These are phyloP conservation scores for Achaetomiella virescens DNA, from an alignment of 495 filamentous ascomycete species.

Conservation along the genomic window DNA sequence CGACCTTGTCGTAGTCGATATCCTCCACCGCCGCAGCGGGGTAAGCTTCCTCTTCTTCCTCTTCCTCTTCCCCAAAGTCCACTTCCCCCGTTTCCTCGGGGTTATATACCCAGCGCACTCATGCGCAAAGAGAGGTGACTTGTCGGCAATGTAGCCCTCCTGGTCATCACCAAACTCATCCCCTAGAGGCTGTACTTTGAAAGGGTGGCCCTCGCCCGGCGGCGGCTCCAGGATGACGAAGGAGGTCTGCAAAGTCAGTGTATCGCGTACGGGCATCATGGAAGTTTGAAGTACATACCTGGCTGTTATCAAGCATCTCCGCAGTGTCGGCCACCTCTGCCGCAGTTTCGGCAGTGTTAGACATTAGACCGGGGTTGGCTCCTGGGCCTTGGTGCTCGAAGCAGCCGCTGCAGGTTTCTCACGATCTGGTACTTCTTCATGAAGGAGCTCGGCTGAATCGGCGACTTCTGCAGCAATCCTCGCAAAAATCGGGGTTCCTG, in stretches of 20 bases:
- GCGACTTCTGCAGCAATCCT: constrained; percentile 36
- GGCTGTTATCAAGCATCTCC: constrained; percentile 24
- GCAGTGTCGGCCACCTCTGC: constrained; percentile 46
- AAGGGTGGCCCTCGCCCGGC: constrained; percentile 6
- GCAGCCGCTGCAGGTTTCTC: constrained; percentile 25
- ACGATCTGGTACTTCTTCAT: constrained; percentile 27
- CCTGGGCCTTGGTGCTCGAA: constrained; percentile 24
- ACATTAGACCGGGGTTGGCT: constrained; percentile 30
- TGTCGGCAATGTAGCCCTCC: constrained; percentile 18
- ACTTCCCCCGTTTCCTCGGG: constrained; percentile 1
- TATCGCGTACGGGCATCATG: constrained; percentile 11
- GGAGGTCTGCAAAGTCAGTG: constrained; percentile 2
- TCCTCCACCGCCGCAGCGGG: neutral
- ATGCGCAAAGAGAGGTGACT: constrained; percentile 42
- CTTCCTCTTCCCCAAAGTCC: constrained; percentile 1
- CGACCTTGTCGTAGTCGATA: constrained; percentile 22
- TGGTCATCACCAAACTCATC: constrained; percentile 12
- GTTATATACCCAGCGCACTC: constrained; percentile 35
- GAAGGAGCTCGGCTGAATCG: constrained; percentile 36
- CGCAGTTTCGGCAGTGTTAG: constrained; percentile 37
- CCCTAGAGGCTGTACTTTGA: neutral
- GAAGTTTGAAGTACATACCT: constrained; percentile 22
- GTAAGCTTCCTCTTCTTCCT: constrained; percentile 8
- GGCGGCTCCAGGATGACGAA: constrained; percentile 14
- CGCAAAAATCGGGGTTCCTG: constrained; percentile 20